phyloP scores from a whole-genome alignment of 768 basidiomycete species.

The Gloeophyllum trabeum region DNA sequence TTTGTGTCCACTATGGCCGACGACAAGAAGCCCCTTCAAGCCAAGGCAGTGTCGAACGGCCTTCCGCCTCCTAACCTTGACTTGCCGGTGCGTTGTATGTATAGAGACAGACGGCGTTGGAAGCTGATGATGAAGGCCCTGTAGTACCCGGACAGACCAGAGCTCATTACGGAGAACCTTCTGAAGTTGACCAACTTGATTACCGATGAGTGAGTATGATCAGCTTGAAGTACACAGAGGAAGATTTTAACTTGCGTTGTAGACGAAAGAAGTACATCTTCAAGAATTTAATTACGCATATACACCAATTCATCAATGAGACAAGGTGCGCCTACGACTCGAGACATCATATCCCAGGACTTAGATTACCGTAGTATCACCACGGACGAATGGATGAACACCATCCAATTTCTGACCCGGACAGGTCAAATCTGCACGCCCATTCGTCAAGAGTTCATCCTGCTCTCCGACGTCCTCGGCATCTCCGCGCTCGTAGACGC shows the following conservation, averaged over 20 bases:
- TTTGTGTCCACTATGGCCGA: background rate
- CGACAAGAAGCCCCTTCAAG: background rate
- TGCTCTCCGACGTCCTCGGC: constrained; percentile 76
- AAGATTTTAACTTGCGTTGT: background rate
- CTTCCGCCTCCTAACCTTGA: constrained; percentile 23
- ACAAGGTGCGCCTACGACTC: constrained; percentile 32
- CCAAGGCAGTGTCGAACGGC: constrained; percentile 28
- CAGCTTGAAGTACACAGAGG: background rate
- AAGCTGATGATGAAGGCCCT: background rate
- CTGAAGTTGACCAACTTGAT: constrained; percentile 25
- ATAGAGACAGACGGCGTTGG: background rate
- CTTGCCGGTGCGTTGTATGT: constrained; percentile 25
- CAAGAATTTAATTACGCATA: constrained; percentile 44
- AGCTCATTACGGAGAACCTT: constrained; percentile 37
- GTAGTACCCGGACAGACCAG: constrained; percentile 36
- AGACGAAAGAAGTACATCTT: constrained; percentile 37
- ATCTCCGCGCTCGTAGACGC: constrained; percentile 69
- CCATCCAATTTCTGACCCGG: constrained; percentile 69
- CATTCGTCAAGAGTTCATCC: constrained; percentile 61
- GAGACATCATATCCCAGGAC: background rate
- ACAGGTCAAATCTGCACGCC: constrained; percentile 66
- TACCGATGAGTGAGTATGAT: constrained; percentile 24
- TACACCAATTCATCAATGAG: constrained; percentile 68
- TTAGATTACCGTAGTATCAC: constrained; percentile 33
- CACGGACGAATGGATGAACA: constrained; percentile 77